These are phyloP conservation scores for Gamsiella multidivaricata DNA, from an alignment of 192 early-diverging fungal species.

Conservation along the genomic window DNA sequence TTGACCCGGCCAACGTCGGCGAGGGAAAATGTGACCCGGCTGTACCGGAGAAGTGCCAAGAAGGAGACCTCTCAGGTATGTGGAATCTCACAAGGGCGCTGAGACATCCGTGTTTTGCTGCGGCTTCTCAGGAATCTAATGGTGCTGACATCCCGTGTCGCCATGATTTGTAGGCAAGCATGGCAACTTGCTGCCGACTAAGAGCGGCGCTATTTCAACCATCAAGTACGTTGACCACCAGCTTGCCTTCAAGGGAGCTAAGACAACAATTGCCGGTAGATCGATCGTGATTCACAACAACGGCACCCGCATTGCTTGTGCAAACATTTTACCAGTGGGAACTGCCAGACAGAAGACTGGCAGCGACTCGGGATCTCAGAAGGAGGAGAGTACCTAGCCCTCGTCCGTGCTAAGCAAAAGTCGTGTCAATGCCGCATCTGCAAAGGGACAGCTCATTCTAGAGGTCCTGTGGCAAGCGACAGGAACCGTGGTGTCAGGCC, in stretches of 20 bases:
- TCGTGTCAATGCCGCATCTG: too few relatives aligned
- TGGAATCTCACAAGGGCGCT: not conserved
- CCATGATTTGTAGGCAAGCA: constrained; percentile 33
- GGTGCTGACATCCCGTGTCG: not conserved
- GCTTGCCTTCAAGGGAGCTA: constrained; percentile 2
- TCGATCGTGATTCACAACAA: constrained; percentile 48
- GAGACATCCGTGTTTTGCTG: too few relatives aligned
- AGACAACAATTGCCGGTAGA: constrained; percentile 16
- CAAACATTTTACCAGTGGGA: constrained; percentile 4
- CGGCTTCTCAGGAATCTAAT: too few relatives aligned
- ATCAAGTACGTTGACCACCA: constrained; percentile 11
- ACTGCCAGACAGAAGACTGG: not conserved
- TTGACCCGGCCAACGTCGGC: constrained; percentile 28
- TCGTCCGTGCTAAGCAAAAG: too few relatives aligned
- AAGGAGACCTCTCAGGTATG: constrained; percentile 45
- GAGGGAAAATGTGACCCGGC: constrained; percentile 5
- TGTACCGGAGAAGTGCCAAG: constrained; percentile 20
- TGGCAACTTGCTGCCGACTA: constrained; percentile 21
- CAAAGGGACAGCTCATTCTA: too few relatives aligned
- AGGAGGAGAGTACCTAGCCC: not conserved
- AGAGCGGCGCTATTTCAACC: not conserved
- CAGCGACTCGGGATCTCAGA: not conserved
- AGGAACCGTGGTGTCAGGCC: too few relatives aligned
- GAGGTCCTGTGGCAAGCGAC: too few relatives aligned
- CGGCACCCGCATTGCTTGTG: constrained; percentile 28